Evolutionary conservation across 2,329 filamentous ascomycete genomes (phyloP).

Genomic region (Xylariaceae sp.): DNA sequence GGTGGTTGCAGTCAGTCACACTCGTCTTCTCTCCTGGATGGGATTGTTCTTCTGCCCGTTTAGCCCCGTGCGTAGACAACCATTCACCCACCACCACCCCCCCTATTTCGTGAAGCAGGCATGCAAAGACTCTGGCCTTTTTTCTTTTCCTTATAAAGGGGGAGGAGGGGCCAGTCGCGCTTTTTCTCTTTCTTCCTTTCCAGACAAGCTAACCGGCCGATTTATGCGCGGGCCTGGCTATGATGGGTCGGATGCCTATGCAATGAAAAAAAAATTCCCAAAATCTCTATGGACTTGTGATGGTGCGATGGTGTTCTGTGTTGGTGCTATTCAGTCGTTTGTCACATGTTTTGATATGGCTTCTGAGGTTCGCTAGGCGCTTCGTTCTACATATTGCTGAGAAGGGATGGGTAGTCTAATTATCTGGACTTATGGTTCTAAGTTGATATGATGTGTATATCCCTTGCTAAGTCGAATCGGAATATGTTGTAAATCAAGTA

Average conservation of each 20-base stretch:
- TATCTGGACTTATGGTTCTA: no score
- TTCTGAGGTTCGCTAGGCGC: neutral
- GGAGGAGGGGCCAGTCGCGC: neutral
- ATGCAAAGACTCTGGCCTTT: slow-evolving; percentile 7
- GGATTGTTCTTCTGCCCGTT: neutral
- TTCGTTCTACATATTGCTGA: neutral
- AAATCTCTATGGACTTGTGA: neutral
- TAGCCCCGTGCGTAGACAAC: slow-evolving; percentile 4
- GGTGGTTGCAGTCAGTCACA: neutral
- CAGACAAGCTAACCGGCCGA: neutral
- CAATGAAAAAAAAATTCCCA: slow-evolving; percentile 17
- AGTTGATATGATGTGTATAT: no score
- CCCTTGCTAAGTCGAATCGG: no score
- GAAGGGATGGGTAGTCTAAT: no score
- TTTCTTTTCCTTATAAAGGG: neutral
- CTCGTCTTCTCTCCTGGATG: neutral
- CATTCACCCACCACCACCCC: neutral
- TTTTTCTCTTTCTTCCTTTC: slow-evolving; percentile 1
- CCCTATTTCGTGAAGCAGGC: slow-evolving; percentile 4
- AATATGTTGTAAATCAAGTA: no score
- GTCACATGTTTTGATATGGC: neutral
- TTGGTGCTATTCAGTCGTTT: neutral
- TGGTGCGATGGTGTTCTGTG: neutral
- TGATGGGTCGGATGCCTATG: slow-evolving; percentile 20
- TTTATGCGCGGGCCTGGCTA: slow-evolving; percentile 14